Evolutionary conservation across 2,329 filamentous ascomycete genomes (phyloP).

Genomic region (Diaporthe humulicola): DNA sequence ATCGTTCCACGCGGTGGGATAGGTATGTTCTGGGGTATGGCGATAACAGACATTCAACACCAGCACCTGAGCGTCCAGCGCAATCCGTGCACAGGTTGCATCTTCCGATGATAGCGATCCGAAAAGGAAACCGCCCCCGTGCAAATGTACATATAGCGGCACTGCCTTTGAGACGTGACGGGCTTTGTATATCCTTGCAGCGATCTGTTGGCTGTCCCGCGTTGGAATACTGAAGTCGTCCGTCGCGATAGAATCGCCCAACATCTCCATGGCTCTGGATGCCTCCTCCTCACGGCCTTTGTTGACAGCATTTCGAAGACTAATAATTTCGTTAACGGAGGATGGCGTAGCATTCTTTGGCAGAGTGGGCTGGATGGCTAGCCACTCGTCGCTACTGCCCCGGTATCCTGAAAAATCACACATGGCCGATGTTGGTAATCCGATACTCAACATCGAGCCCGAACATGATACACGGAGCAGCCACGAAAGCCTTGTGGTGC

Average conservation of each 20-base stretch:
- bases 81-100: constrained; percentile 61
- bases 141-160: constrained; percentile 66
- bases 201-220: constrained; percentile 58
- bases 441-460: too few species aligned
- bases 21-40: constrained; percentile 66
- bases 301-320: not conserved
- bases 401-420: constrained; percentile 21
- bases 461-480: too few species aligned
- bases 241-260: constrained; percentile 48
- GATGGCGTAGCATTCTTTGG: not conserved
- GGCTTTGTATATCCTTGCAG: constrained; percentile 58
- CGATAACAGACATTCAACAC: constrained; percentile 71
- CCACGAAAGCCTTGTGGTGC: too few species aligned
- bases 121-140: constrained; percentile 69
- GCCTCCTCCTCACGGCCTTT: not conserved
- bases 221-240: constrained; percentile 55
- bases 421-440: not conserved
- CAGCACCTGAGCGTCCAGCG: constrained; percentile 54
- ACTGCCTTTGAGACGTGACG: constrained; percentile 55
- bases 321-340: not conserved
- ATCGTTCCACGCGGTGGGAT: constrained; percentile 67
- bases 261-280: constrained; percentile 26
- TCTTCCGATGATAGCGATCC: constrained; percentile 68
- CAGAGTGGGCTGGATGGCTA: constrained; percentile 24
- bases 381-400: constrained; percentile 5